These are phyloP conservation scores for Daldinia childiae DNA, from an alignment of 495 filamentous ascomycete genomes.

Conservation along the genomic window DNA sequence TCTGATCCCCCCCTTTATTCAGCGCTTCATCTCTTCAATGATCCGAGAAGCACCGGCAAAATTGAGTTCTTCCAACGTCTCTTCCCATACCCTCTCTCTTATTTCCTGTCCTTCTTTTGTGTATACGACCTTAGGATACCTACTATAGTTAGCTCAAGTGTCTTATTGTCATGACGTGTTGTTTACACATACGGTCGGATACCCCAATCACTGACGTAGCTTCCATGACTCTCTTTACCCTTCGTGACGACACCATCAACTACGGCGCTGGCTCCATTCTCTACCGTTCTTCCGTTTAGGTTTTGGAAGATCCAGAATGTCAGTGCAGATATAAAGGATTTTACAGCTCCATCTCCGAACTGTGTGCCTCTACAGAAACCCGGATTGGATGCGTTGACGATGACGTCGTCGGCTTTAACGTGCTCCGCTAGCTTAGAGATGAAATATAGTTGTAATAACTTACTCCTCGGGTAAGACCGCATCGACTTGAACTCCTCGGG, in stretches of 20 bases:
- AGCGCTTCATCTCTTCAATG: conserved; percentile 36
- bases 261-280: conserved; percentile 50
- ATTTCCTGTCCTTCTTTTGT: conserved; percentile 50
- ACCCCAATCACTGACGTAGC: conserved; percentile 55
- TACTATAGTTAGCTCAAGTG: not conserved
- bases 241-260: conserved; percentile 53
- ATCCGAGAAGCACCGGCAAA: conserved; percentile 52
- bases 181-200: conserved; percentile 49
- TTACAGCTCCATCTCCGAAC: conserved; percentile 40
- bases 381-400: conserved; percentile 60
- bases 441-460: conserved; percentile 54
- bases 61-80: conserved; percentile 56
- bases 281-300: conserved; percentile 44
- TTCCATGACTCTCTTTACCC: conserved; percentile 57
- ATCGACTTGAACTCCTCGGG: conserved; percentile 38
- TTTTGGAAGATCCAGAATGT: conserved; percentile 39
- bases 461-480: conserved; percentile 50
- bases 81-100: conserved; percentile 53
- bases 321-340: conserved; percentile 11
- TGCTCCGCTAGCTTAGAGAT: conserved; percentile 52
- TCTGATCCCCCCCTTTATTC: not conserved
- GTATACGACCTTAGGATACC: conserved; percentile 44
- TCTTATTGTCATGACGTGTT: not conserved
- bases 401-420: conserved; percentile 53
- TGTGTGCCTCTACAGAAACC: conserved; percentile 53